Evolutionary conservation across 768 basidiomycete species (phyloP).

Genomic region (Naganishia friedmannii): DNA sequence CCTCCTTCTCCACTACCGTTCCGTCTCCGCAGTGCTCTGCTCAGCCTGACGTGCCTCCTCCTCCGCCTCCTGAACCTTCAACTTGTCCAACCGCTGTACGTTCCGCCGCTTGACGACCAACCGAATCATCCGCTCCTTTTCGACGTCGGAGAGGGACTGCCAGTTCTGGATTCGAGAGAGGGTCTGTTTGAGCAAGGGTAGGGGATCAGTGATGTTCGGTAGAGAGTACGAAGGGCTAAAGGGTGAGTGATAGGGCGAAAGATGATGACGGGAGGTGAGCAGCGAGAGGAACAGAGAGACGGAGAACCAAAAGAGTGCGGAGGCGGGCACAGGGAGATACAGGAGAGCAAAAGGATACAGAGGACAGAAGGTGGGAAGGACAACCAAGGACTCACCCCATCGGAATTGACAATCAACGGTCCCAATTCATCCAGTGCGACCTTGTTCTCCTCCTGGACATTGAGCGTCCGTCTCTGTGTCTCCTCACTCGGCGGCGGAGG

Average conservation of each 20-base stretch:
- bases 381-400: slow-evolving; percentile 14
- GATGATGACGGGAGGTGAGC: not conserved
- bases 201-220: no score
- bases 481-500: slow-evolving; percentile 21
- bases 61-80: slow-evolving; percentile 35
- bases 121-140: slow-evolving; percentile 61
- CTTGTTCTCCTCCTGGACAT: slow-evolving; percentile 46
- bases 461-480: slow-evolving; percentile 32
- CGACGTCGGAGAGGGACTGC: slow-evolving; percentile 60
- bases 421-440: slow-evolving; percentile 63
- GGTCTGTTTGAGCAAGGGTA: slow-evolving; percentile 54
- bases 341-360: no score
- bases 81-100: slow-evolving; percentile 43
- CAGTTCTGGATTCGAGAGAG: slow-evolving; percentile 67
- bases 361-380: no score
- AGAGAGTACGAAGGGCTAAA: no score
- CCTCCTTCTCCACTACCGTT: no score
- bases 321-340: no score
- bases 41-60: not conserved
- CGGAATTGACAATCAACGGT: slow-evolving; percentile 57
- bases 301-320: not conserved
- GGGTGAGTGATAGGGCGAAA: not conserved
- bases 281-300: not conserved
- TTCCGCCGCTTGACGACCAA: slow-evolving; percentile 56
- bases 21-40: not conserved